Percentiles rank a stretch among this genome's conserved stretches.
Conservation (phyloP, 495 filamentous ascomycete genomes). For the Trichoderma parareesei region DNA sequence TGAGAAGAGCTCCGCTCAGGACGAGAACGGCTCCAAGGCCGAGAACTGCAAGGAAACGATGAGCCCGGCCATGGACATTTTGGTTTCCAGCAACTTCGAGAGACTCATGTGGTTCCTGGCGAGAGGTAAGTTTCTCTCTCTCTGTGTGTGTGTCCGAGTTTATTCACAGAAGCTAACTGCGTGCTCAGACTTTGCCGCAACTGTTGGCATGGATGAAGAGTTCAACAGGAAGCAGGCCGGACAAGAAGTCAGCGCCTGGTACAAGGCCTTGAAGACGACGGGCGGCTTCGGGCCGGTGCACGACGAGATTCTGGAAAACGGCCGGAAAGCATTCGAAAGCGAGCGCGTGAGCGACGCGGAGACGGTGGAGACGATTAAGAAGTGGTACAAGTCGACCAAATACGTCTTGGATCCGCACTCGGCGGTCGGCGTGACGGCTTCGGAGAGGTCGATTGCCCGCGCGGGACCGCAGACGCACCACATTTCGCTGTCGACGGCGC, state of each 20-base stretch:
- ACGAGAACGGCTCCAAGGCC: conserved; percentile 58
- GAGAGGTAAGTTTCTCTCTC: neutral
- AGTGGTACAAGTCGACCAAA: conserved; percentile 49
- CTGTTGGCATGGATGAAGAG: conserved; percentile 47
- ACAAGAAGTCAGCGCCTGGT: conserved; percentile 61
- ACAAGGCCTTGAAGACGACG: conserved; percentile 61
- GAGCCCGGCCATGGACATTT: conserved; percentile 92
- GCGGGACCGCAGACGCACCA: conserved; percentile 38
- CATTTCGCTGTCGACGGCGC: conserved; percentile 82
- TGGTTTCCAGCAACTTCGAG: conserved; percentile 94
- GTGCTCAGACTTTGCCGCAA: conserved; percentile 45
- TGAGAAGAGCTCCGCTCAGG: conserved; percentile 62
- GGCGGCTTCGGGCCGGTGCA: conserved; percentile 75
- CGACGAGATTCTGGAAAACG: conserved; percentile 54
- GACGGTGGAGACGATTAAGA: conserved; percentile 65
- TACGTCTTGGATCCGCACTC: conserved; percentile 92
- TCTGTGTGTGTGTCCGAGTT: neutral
- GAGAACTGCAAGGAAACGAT: conserved; percentile 78
- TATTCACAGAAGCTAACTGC: neutral
- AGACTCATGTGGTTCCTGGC: conserved; percentile 90
- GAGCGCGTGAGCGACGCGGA: conserved; percentile 75
- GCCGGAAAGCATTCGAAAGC: conserved; percentile 62
- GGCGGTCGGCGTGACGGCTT: conserved; percentile 72
- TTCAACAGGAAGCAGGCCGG: conserved; percentile 54
- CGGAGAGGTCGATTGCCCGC: conserved; percentile 54